Evolutionary conservation across 2,329 filamentous ascomycete species (phyloP).

Genomic region (Fusarium sp.): DNA sequence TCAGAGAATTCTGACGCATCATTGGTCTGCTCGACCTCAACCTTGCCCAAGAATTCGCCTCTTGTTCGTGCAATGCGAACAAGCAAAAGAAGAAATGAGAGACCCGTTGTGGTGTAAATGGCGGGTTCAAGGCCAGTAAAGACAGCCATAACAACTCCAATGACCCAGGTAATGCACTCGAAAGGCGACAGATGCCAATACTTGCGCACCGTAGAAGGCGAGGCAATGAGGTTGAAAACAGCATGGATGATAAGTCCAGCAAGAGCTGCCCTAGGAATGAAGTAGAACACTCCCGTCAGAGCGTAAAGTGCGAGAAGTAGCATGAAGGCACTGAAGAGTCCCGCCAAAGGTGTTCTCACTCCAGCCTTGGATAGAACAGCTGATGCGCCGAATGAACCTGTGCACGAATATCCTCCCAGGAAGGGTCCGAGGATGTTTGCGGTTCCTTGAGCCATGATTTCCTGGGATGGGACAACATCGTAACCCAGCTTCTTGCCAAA

Average conservation of each 20-base stretch:
- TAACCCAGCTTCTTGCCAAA: conserved; percentile 86
- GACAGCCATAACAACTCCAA: conserved; percentile 71
- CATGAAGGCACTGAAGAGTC: conserved; percentile 80
- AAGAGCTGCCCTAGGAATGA: conserved; percentile 78
- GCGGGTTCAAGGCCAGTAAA: conserved; percentile 63
- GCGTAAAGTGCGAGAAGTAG: conserved; percentile 83
- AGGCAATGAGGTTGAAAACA: conserved; percentile 79
- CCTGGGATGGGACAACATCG: conserved; percentile 81
- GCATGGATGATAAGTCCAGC: conserved; percentile 86
- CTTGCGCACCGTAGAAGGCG: conserved; percentile 78
- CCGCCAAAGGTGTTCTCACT: conserved; percentile 81
- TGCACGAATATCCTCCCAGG: conserved; percentile 66
- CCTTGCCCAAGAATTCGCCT: conserved; percentile 60
- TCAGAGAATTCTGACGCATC: too few species aligned
- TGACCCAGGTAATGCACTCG: conserved; percentile 80
- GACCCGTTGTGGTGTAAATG: conserved; percentile 61
- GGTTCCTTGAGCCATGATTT: conserved; percentile 81
- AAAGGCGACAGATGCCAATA: conserved; percentile 82
- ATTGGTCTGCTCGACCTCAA: conserved; percentile 38
- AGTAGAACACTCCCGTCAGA: conserved; percentile 82
- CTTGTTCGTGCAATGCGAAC: conserved; percentile 59
- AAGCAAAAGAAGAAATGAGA: conserved; percentile 58
- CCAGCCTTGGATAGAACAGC: conserved; percentile 88
- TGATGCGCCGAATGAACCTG: conserved; percentile 70
- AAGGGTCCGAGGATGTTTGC: conserved; percentile 82